These are phyloP conservation scores for Phyllachora maydis DNA, from an alignment of 2,329 filamentous ascomycete species.

Conservation along the genomic window DNA sequence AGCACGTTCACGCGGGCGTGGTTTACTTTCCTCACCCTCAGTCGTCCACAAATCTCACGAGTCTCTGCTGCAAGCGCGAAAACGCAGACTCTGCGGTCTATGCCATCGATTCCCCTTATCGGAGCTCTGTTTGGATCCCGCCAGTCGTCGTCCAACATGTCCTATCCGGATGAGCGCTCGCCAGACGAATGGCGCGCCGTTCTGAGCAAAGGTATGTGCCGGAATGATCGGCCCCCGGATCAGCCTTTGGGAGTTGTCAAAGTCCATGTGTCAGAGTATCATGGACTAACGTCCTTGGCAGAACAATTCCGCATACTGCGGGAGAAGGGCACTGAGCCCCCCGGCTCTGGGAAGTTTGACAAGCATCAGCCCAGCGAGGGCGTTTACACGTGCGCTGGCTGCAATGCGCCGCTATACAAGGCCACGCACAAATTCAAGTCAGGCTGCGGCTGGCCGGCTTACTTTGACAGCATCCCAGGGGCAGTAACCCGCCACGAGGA, in stretches of 20 bases:
- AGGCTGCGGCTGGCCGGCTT: conserved; percentile 93
- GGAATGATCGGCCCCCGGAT: not conserved
- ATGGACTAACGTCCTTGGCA: conserved; percentile 15
- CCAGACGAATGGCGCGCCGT: conserved; percentile 81
- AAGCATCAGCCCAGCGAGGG: conserved; percentile 61
- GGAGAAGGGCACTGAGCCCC: conserved; percentile 74
- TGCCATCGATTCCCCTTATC: conserved; percentile 63
- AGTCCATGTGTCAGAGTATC: conserved; percentile 1
- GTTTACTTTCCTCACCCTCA: conserved; percentile 23
- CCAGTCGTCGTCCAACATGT: conserved; percentile 34
- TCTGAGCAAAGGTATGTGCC: conserved; percentile 32
- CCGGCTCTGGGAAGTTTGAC: conserved; percentile 67
- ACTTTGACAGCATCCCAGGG: conserved; percentile 86
- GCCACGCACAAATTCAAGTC: conserved; percentile 90
- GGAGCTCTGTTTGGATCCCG: conserved; percentile 53
- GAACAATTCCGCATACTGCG: conserved; percentile 93
- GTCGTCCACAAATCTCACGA: conserved; percentile 15
- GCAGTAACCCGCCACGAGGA: conserved; percentile 74
- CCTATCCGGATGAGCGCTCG: conserved; percentile 61
- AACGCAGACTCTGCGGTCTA: conserved; percentile 25
- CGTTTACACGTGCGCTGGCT: conserved; percentile 75
- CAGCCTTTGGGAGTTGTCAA: not conserved
- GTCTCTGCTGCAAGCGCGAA: conserved; percentile 7
- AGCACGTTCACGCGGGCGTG: conserved; percentile 22
- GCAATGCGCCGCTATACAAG: conserved; percentile 74